Conservation (phyloP, 2,329 filamentous ascomycete species). For the Byssoonygena ceratinophila region DNA sequence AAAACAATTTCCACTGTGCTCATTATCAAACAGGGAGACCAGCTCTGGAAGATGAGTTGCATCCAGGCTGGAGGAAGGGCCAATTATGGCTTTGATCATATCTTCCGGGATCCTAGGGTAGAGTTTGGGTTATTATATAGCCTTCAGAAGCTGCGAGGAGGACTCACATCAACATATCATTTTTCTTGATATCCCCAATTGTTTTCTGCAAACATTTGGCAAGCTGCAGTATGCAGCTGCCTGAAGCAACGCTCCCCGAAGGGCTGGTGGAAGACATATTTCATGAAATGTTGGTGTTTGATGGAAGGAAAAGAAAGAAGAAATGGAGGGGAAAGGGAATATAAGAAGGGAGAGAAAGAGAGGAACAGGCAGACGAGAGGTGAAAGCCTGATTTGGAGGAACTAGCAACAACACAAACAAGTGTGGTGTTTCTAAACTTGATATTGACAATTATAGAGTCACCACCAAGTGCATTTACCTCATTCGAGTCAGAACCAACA, state of each 20-base stretch:
- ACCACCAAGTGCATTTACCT: too few relatives aligned
- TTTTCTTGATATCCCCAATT: not conserved
- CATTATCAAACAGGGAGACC: constrained; percentile 12
- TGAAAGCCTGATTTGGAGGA: too few relatives aligned
- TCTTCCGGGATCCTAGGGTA: constrained; percentile 12
- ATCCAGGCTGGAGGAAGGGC: constrained; percentile 2
- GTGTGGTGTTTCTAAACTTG: too few relatives aligned
- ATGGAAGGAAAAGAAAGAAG: not conserved
- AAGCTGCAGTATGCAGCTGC: not conserved
- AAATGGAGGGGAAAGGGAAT: too few relatives aligned
- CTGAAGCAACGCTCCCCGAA: not conserved
- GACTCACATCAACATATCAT: constrained; percentile 14
- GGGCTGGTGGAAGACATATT: not conserved
- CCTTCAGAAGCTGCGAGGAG: not conserved
- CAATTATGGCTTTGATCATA: constrained; percentile 10
- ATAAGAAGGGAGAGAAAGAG: not conserved
- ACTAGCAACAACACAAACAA: too few relatives aligned
- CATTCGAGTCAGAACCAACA: too few relatives aligned
- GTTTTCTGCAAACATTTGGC: not conserved
- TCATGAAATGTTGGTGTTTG: not conserved
- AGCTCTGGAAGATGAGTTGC: constrained; percentile 9
- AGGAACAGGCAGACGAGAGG: too few relatives aligned
- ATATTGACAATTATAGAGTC: too few relatives aligned
- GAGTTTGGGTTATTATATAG: not conserved
- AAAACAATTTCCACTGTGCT: constrained; percentile 10